Evolutionary conservation across 2,329 filamentous ascomycete genomes (phyloP).

Genomic region (Didymella pinodella): DNA sequence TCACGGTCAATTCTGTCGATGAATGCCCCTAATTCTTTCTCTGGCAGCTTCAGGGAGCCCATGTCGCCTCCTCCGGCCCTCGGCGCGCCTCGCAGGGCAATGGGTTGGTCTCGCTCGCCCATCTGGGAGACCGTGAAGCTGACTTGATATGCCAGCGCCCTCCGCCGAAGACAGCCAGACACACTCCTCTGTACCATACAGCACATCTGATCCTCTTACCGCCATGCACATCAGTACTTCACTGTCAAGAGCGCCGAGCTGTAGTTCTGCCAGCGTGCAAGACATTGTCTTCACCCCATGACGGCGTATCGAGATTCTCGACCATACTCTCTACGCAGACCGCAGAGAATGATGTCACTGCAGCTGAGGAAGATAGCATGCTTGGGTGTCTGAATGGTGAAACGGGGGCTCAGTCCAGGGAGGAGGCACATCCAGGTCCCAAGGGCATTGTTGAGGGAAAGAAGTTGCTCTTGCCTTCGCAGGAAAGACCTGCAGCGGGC

Average conservation of each 20-base stretch:
- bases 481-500: neutral
- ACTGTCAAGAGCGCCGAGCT: neutral
- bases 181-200: neutral
- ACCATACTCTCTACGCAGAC: neutral
- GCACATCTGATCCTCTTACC: neutral
- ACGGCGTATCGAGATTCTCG: constrained; percentile 3
- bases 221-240: neutral
- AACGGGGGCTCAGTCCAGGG: neutral
- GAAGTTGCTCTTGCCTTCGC: too few species aligned
- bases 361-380: neutral
- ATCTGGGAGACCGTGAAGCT: constrained; percentile 10
- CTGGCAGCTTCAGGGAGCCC: constrained; percentile 47
- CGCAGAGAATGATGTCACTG: neutral
- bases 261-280: neutral
- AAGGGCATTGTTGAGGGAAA: neutral
- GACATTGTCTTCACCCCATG: neutral
- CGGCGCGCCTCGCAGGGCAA: constrained; percentile 24
- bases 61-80: constrained; percentile 30
- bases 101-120: constrained; percentile 24
- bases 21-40: constrained; percentile 48
- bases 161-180: neutral
- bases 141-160: constrained; percentile 18
- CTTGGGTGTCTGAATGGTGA: neutral
- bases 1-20: constrained; percentile 37
- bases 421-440: neutral